phyloP scores from a whole-genome alignment of 176 grass and related monocot genomes.

The Pharus latifolius region DNA sequence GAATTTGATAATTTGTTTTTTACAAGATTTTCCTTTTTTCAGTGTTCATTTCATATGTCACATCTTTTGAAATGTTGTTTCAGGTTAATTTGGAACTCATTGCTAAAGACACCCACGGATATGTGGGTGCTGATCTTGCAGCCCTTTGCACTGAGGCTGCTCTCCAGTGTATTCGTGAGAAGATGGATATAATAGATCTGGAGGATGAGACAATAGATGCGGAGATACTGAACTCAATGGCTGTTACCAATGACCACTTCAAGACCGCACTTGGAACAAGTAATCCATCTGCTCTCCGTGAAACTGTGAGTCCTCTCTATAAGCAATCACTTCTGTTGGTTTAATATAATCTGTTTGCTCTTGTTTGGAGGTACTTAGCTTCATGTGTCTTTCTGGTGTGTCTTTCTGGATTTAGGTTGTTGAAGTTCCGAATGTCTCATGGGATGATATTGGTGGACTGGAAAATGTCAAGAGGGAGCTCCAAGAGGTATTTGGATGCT shows the following conservation, averaged over 20 bases:
- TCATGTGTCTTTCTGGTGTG: too few species aligned
- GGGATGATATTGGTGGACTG: slow-evolving; percentile 22
- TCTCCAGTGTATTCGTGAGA: slow-evolving; percentile 82
- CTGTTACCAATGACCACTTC: slow-evolving; percentile 89
- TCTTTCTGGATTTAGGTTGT: slow-evolving; percentile 34
- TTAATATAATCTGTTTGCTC: not conserved
- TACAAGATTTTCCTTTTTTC: not conserved
- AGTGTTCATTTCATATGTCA: not conserved
- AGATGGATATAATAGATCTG: slow-evolving; percentile 86
- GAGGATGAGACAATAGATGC: slow-evolving; percentile 93
- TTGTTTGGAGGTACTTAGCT: not conserved
- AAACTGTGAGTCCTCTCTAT: slow-evolving; percentile 46
- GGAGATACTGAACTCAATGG: slow-evolving; percentile 86
- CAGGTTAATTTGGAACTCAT: slow-evolving; percentile 81
- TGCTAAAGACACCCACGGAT: slow-evolving; percentile 72
- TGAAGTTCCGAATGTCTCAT: slow-evolving; percentile 22
- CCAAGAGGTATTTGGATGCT: slow-evolving; percentile 8
- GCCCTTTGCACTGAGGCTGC: slow-evolving; percentile 82
- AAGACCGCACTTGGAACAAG: slow-evolving; percentile 85
- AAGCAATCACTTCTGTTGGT: not conserved
- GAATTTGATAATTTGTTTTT: not conserved
- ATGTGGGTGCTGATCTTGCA: slow-evolving; percentile 78
- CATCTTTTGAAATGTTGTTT: not conserved
- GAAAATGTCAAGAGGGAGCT: slow-evolving; percentile 27
- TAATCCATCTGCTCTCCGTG: slow-evolving; percentile 76